Conservation (phyloP, 2,329 filamentous ascomycete genomes). For the Aspergillus sergii region DNA sequence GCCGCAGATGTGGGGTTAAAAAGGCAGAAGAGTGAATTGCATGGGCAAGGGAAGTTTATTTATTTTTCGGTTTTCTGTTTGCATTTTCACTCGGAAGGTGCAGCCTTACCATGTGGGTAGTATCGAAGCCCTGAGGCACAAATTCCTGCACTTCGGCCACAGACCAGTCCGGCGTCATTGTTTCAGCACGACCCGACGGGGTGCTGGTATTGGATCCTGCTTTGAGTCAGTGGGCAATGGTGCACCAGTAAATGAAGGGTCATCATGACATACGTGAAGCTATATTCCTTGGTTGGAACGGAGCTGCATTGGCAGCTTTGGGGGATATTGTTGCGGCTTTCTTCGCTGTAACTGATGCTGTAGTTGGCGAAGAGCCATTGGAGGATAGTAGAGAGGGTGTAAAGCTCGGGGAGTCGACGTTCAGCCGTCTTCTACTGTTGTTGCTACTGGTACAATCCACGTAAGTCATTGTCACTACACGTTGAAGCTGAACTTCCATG, state of each 20-base stretch:
- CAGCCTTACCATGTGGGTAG: constrained; percentile 50
- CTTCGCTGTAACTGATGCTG: constrained; percentile 48
- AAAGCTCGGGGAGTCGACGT: constrained; percentile 95
- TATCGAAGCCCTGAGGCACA: constrained; percentile 59
- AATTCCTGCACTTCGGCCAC: constrained; percentile 51
- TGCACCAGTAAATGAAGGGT: background rate
- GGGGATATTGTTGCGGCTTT: constrained; percentile 77
- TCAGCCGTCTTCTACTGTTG: constrained; percentile 70
- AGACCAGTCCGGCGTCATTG: constrained; percentile 46
- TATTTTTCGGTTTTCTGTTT: background rate
- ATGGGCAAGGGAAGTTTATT: background rate
- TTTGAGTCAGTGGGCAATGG: constrained; percentile 25
- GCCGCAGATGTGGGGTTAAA: background rate
- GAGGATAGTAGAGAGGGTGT: constrained; percentile 63
- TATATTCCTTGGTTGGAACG: constrained; percentile 48
- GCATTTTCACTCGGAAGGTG: constrained; percentile 14
- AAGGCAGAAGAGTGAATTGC: background rate
- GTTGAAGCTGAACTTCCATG: background rate
- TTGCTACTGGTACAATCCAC: constrained; percentile 13
- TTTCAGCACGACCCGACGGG: constrained; percentile 43
- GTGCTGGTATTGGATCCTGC: constrained; percentile 46
- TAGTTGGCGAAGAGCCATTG: constrained; percentile 38
- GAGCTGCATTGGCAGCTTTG: constrained; percentile 84
- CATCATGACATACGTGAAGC: constrained; percentile 39
- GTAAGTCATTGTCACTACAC: constrained; percentile 23